Evolutionary conservation across 805 yeast species (phyloP).

Genomic region (Pichia ethanolica): DNA sequence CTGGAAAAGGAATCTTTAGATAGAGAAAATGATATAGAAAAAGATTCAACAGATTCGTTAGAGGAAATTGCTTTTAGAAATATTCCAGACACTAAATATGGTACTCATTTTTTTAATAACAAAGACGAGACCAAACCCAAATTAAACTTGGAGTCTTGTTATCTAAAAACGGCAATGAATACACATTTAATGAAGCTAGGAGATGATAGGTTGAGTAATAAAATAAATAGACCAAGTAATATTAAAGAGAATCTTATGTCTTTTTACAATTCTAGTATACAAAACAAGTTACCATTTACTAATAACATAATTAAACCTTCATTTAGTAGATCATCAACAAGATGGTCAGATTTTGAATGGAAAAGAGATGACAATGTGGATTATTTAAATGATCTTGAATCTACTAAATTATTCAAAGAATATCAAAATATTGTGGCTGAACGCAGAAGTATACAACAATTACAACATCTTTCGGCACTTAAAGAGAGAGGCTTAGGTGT

Average conservation of each 20-base stretch:
- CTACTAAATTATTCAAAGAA: conserved; percentile 29
- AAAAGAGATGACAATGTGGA: conserved; percentile 25
- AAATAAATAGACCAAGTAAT: neutral
- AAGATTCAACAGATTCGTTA: too few relatives aligned
- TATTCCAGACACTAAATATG: conserved; percentile 16
- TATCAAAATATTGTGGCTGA: conserved; percentile 39
- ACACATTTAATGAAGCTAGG: neutral
- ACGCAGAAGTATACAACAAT: conserved; percentile 30
- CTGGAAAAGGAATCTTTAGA: neutral
- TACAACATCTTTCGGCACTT: conserved; percentile 29
- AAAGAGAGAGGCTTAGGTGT: conserved; percentile 28
- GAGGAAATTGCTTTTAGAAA: neutral
- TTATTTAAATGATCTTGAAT: conserved; percentile 24
- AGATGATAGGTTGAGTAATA: conserved; percentile 4
- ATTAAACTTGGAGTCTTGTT: conserved; percentile 13
- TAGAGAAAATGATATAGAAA: neutral
- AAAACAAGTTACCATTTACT: too few relatives aligned
- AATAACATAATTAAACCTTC: conserved; percentile 7
- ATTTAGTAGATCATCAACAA: conserved; percentile 16
- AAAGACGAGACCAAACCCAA: neutral
- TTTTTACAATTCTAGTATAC: neutral
- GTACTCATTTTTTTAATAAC: conserved; percentile 20
- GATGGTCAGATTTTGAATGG: conserved; percentile 27
- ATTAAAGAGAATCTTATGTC: neutral
- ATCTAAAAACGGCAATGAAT: conserved; percentile 13